Percentiles rank a stretch among this genome's conserved stretches.
These are phyloP conservation scores for Ophiostoma sp. DNA, from an alignment of 2,329 filamentous ascomycete genomes.

Conservation along the genomic window DNA sequence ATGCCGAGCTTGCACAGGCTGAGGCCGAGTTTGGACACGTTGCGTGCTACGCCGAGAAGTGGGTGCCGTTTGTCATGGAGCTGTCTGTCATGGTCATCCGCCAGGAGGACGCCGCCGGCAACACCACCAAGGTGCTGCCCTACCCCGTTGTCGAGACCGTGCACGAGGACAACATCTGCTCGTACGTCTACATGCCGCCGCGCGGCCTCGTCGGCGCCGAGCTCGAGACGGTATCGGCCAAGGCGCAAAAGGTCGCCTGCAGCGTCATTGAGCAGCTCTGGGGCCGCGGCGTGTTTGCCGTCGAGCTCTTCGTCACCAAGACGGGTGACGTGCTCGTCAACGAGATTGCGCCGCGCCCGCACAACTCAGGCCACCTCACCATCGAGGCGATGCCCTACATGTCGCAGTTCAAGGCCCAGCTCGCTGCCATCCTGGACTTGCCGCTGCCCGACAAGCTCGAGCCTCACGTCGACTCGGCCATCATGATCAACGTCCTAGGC, in stretches of 20 bases:
- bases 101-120: slow-evolving; percentile 60
- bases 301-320: slow-evolving; percentile 85
- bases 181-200: slow-evolving; percentile 77
- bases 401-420: slow-evolving; percentile 89
- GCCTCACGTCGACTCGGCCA: slow-evolving; percentile 56
- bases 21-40: slow-evolving; percentile 62
- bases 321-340: slow-evolving; percentile 71
- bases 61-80: slow-evolving; percentile 78
- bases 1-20: slow-evolving; percentile 60
- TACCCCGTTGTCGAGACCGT: slow-evolving; percentile 92
- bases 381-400: slow-evolving; percentile 83
- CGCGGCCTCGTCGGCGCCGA: slow-evolving; percentile 50
- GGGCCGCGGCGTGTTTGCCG: slow-evolving; percentile 90
- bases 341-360: slow-evolving; percentile 73
- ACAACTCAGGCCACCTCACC: slow-evolving; percentile 93
- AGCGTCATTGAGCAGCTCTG: slow-evolving; percentile 73
- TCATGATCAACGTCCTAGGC: slow-evolving; percentile 78
- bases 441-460: slow-evolving; percentile 50
- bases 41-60: slow-evolving; percentile 83
- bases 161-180: slow-evolving; percentile 93
- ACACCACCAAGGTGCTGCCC: slow-evolving; percentile 51
- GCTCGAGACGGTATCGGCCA: slow-evolving; percentile 50
- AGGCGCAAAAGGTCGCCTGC: slow-evolving; percentile 70
- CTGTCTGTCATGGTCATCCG: slow-evolving; percentile 93
- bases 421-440: slow-evolving; percentile 72